Percentiles rank a stretch among this genome's conserved stretches.
These are phyloP conservation scores for Dothideomycetes sp. DNA, from an alignment of 2,329 filamentous ascomycete species.

Conservation along the genomic window DNA sequence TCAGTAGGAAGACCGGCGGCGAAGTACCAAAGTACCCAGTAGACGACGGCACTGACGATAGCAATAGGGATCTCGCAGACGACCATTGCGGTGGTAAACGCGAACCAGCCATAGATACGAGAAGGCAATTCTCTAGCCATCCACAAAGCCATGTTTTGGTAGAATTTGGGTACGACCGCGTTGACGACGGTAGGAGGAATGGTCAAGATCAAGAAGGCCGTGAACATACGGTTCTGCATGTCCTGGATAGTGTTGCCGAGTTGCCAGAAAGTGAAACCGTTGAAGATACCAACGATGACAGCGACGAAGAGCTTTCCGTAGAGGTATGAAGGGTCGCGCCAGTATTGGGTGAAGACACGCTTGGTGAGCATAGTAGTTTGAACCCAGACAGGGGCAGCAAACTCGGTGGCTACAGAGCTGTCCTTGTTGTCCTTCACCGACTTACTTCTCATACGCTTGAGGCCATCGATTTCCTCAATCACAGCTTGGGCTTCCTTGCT, in stretches of 20 bases:
- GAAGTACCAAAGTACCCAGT: conserved; percentile 71
- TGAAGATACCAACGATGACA: conserved; percentile 65
- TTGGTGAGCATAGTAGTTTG: conserved; percentile 61
- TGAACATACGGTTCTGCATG: conserved; percentile 73
- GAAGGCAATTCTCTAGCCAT: conserved; percentile 63
- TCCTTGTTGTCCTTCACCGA: conserved; percentile 25
- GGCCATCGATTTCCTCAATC: conserved; percentile 55
- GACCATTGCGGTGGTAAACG: conserved; percentile 65
- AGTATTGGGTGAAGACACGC: conserved; percentile 63
- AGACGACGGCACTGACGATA: conserved; percentile 55
- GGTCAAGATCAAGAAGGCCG: conserved; percentile 48
- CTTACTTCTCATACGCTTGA: conserved; percentile 50
- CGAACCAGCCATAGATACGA: conserved; percentile 68
- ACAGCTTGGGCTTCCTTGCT: conserved; percentile 53
- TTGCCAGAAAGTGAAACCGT: conserved; percentile 69
- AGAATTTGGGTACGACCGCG: conserved; percentile 68
- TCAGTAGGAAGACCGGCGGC: conserved; percentile 60
- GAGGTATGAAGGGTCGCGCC: conserved; percentile 66
- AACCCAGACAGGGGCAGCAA: conserved; percentile 53
- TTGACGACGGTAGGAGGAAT: conserved; percentile 65
- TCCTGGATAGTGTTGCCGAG: conserved; percentile 56
- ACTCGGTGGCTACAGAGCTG: conserved; percentile 28
- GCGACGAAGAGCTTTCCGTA: conserved; percentile 68
- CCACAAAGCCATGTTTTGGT: conserved; percentile 62
- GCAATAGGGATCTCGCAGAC: conserved; percentile 64